Evolutionary conservation across 177 flowering plant species (phyloP), one percentile per base, ranked within the genome.

Genomic region (Vitis hybrid): DNA sequence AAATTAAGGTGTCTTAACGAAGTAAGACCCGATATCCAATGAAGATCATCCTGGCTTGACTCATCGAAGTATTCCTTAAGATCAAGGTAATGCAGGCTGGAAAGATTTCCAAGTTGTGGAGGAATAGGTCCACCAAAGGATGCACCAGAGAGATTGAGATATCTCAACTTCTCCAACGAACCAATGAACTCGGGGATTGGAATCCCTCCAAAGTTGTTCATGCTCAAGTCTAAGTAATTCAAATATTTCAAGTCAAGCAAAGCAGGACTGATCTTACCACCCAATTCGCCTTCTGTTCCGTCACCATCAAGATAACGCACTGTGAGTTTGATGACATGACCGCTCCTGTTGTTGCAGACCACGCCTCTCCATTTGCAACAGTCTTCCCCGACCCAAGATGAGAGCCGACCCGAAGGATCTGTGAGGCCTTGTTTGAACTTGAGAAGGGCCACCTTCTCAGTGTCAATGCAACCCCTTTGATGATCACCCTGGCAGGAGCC

Each of bases 321-420:
- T 2, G 62, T 18, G 32, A 70, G 73, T 49, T 21, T 32, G 14
- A 54, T 18, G 15, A 77, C 76, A 72, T 64, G 63, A 5, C 79
- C 70, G 2, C 54, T 60, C 14, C 1, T 17, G 10, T 51, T 62
- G 69, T 51, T 34, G 19, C 77, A 77, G 23, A 11, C 2, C 17
- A 77, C 72, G 2, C 77, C 80, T 6, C 13, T 26, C 80, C 80
- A 77, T 10, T 5, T 26, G 49, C 80, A 77, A 62, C 74, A 77
- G 17, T 77, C 66, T 5, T 52, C 26, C 13, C 74, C 74, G 1
- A 5, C 10, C 80, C 80, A 77, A 0, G 74, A 73, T 8, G 74
- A 61, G 10, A 77, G 74, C 58, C 74, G 63, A 14, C 30, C 17
- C 4, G 68, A 62, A 30, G 62, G 67, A 59, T 69, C 77, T 2